Conservation (phyloP, 495 filamentous ascomycete genomes). For the Delitschia confertaspora region DNA sequence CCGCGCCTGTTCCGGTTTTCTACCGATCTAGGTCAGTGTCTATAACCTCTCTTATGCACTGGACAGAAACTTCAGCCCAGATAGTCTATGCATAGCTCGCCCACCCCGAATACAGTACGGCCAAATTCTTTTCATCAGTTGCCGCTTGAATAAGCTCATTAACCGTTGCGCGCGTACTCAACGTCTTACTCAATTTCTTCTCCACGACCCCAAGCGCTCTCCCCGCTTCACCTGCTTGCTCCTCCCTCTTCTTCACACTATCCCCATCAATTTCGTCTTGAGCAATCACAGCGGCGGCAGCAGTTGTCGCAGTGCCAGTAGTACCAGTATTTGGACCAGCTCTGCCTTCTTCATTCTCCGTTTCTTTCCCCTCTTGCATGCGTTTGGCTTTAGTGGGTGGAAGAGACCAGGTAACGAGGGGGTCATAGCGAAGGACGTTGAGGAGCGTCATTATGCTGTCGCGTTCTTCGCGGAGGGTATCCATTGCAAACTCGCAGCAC, state of each 20-base stretch:
- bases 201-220: constrained; percentile 83
- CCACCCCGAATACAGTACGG: constrained; percentile 75
- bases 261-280: constrained; percentile 19
- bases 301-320: not conserved
- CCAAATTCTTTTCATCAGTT: constrained; percentile 84
- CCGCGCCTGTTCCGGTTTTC: no score
- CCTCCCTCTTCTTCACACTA: constrained; percentile 41
- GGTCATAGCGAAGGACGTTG: constrained; percentile 92
- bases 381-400: constrained; percentile 76
- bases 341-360: constrained; percentile 41
- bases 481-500: constrained; percentile 95
- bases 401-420: constrained; percentile 89
- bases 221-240: constrained; percentile 83
- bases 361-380: constrained; percentile 57
- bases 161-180: constrained; percentile 90
- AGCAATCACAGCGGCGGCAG: constrained; percentile 26
- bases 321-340: constrained; percentile 14
- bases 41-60: no score
- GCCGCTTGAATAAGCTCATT: constrained; percentile 96
- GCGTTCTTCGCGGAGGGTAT: constrained; percentile 81
- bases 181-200: constrained; percentile 85
- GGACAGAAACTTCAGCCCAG: no score
- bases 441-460: constrained; percentile 96
- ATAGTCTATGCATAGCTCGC: constrained; percentile 25
- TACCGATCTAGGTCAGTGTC: no score